Conservation (phyloP, 805 yeast species). For the Brettanomyces anomalus region DNA sequence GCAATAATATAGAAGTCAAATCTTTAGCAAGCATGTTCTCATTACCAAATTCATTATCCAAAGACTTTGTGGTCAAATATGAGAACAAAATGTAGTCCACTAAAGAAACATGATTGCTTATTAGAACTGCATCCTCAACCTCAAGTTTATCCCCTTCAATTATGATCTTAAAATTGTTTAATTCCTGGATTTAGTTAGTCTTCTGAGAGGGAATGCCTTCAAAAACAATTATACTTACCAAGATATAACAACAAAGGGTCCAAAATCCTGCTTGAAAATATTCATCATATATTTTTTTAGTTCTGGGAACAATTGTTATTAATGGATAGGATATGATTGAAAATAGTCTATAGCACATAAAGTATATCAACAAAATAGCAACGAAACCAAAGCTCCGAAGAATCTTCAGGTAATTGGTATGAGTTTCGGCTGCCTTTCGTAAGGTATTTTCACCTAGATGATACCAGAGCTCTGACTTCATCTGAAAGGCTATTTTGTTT, state of each 20-base stretch:
- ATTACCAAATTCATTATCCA: constrained; percentile 3
- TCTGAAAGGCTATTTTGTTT: background rate
- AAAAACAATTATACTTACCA: constrained; percentile 12
- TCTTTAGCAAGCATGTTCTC: constrained; percentile 16
- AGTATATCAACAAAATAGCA: constrained; percentile 12
- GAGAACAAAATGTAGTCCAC: constrained; percentile 55
- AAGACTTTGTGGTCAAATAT: constrained; percentile 26
- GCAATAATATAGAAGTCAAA: constrained; percentile 23
- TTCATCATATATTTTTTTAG: constrained; percentile 11
- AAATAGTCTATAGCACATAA: constrained; percentile 11
- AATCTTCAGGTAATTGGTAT: constrained; percentile 5
- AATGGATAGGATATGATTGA: constrained; percentile 10
- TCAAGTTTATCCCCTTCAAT: constrained; percentile 36
- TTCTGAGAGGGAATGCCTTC: constrained; percentile 2
- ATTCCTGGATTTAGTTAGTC: constrained; percentile 15
- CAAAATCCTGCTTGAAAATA: constrained; percentile 24
- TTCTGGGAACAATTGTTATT: constrained; percentile 16
- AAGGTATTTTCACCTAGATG: constrained; percentile 7
- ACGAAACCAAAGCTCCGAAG: constrained; percentile 15
- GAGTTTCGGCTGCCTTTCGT: constrained; percentile 1
- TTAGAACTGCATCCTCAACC: constrained; percentile 26
- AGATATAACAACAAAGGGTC: constrained; percentile 22
- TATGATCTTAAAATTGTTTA: constrained; percentile 29
- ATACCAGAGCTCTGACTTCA: constrained; percentile 3
- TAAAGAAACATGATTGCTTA: constrained; percentile 58